phyloP scores from a whole-genome alignment of 805 yeast genomes.

The Candida insectorum region DNA sequence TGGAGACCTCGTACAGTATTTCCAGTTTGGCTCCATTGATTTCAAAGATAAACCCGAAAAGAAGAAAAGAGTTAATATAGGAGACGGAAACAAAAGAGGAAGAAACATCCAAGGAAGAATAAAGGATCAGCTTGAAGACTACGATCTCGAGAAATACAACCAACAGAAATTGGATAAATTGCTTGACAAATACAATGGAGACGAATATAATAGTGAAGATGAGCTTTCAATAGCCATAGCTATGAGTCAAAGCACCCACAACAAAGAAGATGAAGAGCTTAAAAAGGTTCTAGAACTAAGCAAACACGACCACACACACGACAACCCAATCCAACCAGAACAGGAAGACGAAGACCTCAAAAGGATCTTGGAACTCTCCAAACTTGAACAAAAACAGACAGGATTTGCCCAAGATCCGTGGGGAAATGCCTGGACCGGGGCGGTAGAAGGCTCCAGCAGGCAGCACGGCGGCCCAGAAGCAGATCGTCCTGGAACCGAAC shows the following conservation, averaged over 20 bases:
- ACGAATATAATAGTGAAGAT: slow-evolving; percentile 27
- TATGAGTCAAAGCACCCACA: slow-evolving; percentile 27
- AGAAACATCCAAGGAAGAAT: slow-evolving; percentile 19
- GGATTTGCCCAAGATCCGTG: too few relatives aligned
- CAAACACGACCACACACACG: not conserved
- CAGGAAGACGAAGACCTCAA: slow-evolving; percentile 2
- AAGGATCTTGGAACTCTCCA: slow-evolving; percentile 1
- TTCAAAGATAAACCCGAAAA: slow-evolving; percentile 5
- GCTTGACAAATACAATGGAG: slow-evolving; percentile 48
- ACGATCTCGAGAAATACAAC: slow-evolving; percentile 25
- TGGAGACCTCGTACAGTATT: slow-evolving; percentile 44
- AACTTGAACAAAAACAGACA: slow-evolving; percentile 1
- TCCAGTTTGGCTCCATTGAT: slow-evolving; percentile 42
- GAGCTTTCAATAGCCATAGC: slow-evolving; percentile 44
- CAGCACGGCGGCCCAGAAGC: not conserved
- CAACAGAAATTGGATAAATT: slow-evolving; percentile 20
- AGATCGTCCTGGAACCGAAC: not conserved
- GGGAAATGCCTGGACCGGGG: too few relatives aligned
- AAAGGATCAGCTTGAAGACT: slow-evolving; percentile 35
- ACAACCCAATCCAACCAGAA: not conserved
- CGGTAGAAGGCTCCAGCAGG: too few relatives aligned
- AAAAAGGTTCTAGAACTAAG: slow-evolving; percentile 15
- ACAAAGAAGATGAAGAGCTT: slow-evolving; percentile 17
- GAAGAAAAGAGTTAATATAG: slow-evolving; percentile 16
- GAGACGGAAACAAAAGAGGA: slow-evolving; percentile 19